Conservation (phyloP, 2,329 filamentous ascomycete genomes). For the Paracorniculantispora psalliotae region DNA sequence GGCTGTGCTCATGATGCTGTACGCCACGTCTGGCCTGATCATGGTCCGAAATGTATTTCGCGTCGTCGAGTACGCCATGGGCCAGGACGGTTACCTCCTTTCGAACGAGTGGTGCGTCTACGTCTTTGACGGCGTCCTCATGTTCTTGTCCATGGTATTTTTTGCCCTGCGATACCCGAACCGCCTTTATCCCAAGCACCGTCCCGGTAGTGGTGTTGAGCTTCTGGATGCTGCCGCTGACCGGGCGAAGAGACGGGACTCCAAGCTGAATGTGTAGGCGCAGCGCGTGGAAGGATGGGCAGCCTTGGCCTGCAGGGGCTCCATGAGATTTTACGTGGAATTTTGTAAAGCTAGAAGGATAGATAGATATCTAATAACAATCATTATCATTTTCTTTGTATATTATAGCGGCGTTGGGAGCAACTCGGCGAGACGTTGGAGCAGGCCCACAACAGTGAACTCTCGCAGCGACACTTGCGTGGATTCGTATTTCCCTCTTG, state of each 20-base stretch:
- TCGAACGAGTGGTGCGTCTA: constrained; percentile 35
- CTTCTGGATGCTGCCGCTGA: not conserved
- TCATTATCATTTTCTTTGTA: not conserved
- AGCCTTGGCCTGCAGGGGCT: too few species aligned
- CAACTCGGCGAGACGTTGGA: too few species aligned
- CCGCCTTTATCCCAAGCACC: constrained; percentile 4
- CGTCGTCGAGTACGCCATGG: constrained; percentile 41
- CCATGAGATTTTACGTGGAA: too few species aligned
- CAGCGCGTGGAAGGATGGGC: not conserved
- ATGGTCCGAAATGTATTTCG: constrained; percentile 39
- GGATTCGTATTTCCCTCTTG: not conserved
- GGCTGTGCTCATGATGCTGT: constrained; percentile 30
- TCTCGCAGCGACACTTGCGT: not conserved
- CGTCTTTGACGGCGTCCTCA: constrained; percentile 36
- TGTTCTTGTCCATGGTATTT: constrained; percentile 26
- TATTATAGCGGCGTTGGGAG: too few species aligned
- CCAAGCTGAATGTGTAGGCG: not conserved
- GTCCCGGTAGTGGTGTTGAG: not conserved
- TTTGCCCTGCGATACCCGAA: constrained; percentile 21
- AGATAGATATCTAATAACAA: not conserved
- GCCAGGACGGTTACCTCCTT: constrained; percentile 33
- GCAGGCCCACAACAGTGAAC: not conserved
- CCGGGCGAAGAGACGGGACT: not conserved
- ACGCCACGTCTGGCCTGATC: constrained; percentile 33
- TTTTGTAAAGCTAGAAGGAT: not conserved